Evolutionary conservation across 441 rosid species (phyloP), one percentile per base, ranked within the genome.

Genomic region (Bocquillonia castaneifolia): DNA sequence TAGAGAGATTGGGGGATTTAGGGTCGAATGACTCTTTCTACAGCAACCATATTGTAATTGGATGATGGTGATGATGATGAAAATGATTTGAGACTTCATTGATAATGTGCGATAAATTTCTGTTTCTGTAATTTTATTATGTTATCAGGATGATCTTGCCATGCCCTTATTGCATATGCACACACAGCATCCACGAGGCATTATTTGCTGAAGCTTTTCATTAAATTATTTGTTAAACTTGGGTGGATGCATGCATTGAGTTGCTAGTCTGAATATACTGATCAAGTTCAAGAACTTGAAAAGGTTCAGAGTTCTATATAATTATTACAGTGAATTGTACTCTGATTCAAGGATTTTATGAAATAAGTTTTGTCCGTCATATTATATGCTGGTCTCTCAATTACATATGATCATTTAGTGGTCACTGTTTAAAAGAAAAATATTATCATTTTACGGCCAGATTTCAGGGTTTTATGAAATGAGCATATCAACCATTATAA

Each of bases 61-160:
- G 70, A 71, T 71, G 65, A 68, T 77, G 63, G 54, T 6, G 51
- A 73, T 77, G 63, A 59, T 15, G 50, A 58, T 28, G 12, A 67
- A 47, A 48, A 34, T 36, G 48, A 39, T 58, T 7, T 31, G 22
- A 47, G 62, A 61, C 65, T 45, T 42, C 25, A 54, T 72, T 68
- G 34, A 7, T 50, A 69, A 31, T 78, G 57, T 40, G 34, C 63
- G 62, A 26, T 39, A 4, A 42, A 23, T 10, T 29, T 55, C 32
- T 50, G 20, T 32, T 20, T 55, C 15, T 56, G 13, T 25, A 6
- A 51, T 77, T 45, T 17, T 39, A 45, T 20, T 31, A 57, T 63
- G 52, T 47, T 14, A n/a, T 14, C 31, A 22, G 36, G 48, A 13
- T 37, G 52, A 75, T 55, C 29, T 42, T 18, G 48, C 47, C 18